These are phyloP conservation scores for Quercus variabilis DNA, from an alignment of 306 rosid species.

Conservation along the genomic window DNA sequence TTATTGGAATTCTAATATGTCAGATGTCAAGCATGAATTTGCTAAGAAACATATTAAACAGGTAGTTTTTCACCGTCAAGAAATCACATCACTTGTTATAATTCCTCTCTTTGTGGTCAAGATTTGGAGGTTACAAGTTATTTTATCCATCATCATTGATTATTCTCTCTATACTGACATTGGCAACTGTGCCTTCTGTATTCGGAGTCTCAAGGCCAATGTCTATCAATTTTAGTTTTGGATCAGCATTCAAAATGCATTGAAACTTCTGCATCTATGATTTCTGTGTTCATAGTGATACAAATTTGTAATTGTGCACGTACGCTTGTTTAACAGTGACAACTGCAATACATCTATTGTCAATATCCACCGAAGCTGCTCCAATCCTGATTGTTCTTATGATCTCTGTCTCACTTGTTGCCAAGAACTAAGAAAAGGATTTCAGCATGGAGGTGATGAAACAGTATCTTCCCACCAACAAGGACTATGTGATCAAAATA, in stretches of 20 bases:
- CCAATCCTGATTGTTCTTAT: constrained; percentile 48
- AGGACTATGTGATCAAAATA: constrained; percentile 16
- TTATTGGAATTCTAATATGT: background rate
- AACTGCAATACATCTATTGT: constrained; percentile 69
- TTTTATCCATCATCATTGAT: background rate
- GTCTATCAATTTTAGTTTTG: background rate
- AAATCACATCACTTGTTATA: background rate
- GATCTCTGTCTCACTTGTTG: constrained; percentile 71
- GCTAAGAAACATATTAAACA: background rate
- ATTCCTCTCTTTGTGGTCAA: no score
- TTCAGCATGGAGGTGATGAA: constrained; percentile 33
- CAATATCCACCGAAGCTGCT: constrained; percentile 68
- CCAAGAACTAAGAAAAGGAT: constrained; percentile 44
- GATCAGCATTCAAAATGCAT: background rate
- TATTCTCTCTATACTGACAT: constrained; percentile 1
- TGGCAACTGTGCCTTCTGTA: background rate
- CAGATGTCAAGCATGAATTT: background rate
- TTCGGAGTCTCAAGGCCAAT: background rate
- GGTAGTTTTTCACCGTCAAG: background rate
- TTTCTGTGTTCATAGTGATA: background rate
- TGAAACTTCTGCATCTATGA: background rate
- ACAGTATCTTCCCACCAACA: constrained; percentile 35
- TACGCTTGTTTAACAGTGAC: constrained; percentile 48
- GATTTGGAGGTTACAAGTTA: no score
- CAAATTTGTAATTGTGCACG: background rate